These are phyloP conservation scores for Elaeis guineensis DNA, from an alignment of 176 grass and related monocot species.

Conservation along the genomic window DNA sequence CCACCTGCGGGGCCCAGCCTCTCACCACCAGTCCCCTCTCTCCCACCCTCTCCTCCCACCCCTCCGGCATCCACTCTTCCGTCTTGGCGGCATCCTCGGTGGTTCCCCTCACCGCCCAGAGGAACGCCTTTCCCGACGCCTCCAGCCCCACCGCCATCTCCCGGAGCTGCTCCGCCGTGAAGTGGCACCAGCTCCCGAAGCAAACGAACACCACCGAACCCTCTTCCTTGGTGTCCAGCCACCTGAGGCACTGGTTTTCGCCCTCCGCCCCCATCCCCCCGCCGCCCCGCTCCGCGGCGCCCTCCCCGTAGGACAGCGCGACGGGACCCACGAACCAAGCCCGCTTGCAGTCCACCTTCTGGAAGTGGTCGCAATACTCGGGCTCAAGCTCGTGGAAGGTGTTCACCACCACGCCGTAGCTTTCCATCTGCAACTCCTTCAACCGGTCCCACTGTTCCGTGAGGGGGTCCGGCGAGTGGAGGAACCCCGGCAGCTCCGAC, in stretches of 20 bases:
- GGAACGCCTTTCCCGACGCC: slow-evolving; percentile 43
- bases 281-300: background rate
- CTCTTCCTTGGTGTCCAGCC: slow-evolving; percentile 43
- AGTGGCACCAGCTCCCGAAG: slow-evolving; percentile 80
- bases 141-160: slow-evolving; percentile 76
- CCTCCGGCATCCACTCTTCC: slow-evolving; percentile 30
- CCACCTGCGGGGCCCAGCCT: slow-evolving; percentile 73
- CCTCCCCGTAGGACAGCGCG: slow-evolving; percentile 1
- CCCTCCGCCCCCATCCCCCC: slow-evolving; percentile 20
- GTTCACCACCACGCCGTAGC: slow-evolving; percentile 64
- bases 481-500: slow-evolving; percentile 63
- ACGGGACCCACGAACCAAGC: slow-evolving; percentile 72
- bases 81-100: background rate
- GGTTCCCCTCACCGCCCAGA: slow-evolving; percentile 49
- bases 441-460: slow-evolving; percentile 32
- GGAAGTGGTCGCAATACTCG: slow-evolving; percentile 59
- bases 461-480: slow-evolving; percentile 38
- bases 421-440: slow-evolving; percentile 37
- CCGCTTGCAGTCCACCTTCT: slow-evolving; percentile 39
- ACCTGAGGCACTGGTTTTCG: slow-evolving; percentile 32
- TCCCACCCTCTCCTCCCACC: slow-evolving; percentile 49
- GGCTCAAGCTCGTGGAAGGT: slow-evolving; percentile 53
- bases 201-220: slow-evolving; percentile 58
- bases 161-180: slow-evolving; percentile 20
- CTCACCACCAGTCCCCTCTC: slow-evolving; percentile 35